A percentile compares a stretch with the other conserved stretches of the same genome.
phyloP scores from a whole-genome alignment of 371 early-diverging fungal genomes.

The Entomophthora muscae region DNA sequence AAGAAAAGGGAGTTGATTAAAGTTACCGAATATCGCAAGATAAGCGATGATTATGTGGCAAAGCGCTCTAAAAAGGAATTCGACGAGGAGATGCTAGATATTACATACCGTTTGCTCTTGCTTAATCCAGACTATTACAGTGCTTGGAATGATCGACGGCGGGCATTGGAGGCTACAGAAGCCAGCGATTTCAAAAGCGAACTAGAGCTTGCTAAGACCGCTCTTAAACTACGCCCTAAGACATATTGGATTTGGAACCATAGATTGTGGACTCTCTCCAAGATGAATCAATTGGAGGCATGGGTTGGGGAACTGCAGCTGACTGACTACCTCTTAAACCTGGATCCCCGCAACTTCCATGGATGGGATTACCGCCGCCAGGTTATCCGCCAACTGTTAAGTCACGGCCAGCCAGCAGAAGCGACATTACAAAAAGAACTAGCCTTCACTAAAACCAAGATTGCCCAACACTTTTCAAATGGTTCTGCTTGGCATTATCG shows the following conservation, averaged over 20 bases:
- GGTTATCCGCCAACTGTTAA: conserved; percentile 33
- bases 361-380: conserved; percentile 89
- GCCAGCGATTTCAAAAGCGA: conserved; percentile 24
- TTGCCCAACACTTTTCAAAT: conserved; percentile 79
- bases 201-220: conserved; percentile 38
- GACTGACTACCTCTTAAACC: conserved; percentile 49
- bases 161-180: conserved; percentile 19
- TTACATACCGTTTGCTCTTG: conserved; percentile 50
- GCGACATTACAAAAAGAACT: conserved; percentile 37
- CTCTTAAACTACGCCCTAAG: conserved; percentile 54
- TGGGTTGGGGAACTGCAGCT: conserved; percentile 69
- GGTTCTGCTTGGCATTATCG: conserved; percentile 95
- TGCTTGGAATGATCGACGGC: conserved; percentile 75
- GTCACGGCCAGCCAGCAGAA: background rate
- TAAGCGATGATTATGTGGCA: background rate
- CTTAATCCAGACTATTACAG: conserved; percentile 80
- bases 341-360: conserved; percentile 90
- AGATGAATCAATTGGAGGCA: conserved; percentile 40
- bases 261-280: conserved; percentile 67
- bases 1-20: background rate
- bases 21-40: background rate
- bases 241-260: conserved; percentile 94
- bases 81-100: conserved; percentile 19
- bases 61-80: background rate
- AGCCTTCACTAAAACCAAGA: conserved; percentile 68